Base-by-base conservation (phyloP, 306 rosid species). In the Geum urbanum region DNA sequence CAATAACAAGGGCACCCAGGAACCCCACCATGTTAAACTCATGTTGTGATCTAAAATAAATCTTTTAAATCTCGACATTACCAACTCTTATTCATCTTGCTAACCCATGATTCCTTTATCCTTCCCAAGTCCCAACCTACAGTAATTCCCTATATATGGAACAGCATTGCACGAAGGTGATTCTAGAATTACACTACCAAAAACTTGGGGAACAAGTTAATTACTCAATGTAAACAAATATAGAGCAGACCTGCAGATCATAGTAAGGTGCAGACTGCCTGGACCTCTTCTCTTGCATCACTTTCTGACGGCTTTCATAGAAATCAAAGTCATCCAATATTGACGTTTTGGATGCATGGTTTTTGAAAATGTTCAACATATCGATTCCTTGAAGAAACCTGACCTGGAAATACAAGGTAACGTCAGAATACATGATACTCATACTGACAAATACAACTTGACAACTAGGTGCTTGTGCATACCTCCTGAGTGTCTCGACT, bases 401-500 rank as follows among this genome's bases (percentile, higher is more conserved):
- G 63, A 90, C 90, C 97, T 90, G 88, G 10, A 83, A 78, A 74
- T 53, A 79, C 49, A 22, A 64, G n/a, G 51, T 47, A 13, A 43
- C 18, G 43, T 70, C 56, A 74, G 72, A 53, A 57, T 73, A 76
- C 24, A 58, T 9, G 46, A 5, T 22, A 2, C 7, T 58, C 35
- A 47, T 8, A 69, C 47, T 22, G 43, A 54, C n/a, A n/a, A 68
- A 50, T 53, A 59, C 47, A 9, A 10, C 44, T 60, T 40, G 16
- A 49, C 62, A 43, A 19, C 49, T 9, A 35, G 59, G 56, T 58
- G 71, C 24, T 58, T 24, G 54, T 55, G 55, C 74, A 44, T 13
- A 88, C 97, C 97, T 90, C 97, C 70, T 90, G 97, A 13, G 97
- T 90, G 85, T 90, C 97, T 76, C 97, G 82, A 74, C 97, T 90